Evolutionary conservation across 2,329 filamentous ascomycete genomes (phyloP).

Genomic region (Talaromyces sp.): DNA sequence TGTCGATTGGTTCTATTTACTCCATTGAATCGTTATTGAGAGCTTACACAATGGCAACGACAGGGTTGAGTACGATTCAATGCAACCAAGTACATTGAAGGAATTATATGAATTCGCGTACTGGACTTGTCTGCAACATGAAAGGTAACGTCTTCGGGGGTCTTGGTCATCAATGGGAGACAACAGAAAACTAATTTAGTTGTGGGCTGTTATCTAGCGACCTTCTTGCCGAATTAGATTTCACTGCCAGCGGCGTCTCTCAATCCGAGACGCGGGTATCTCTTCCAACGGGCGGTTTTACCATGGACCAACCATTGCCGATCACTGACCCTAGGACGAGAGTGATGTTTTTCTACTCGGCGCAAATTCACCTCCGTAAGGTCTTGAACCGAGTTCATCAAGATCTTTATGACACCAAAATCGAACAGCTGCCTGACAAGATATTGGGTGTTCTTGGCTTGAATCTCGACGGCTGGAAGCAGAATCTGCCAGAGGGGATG

Average conservation of each 20-base stretch:
- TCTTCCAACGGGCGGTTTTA: too few species aligned
- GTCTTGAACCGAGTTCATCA: slow-evolving; percentile 55
- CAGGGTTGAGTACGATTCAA: slow-evolving; percentile 25
- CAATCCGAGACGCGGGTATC: slow-evolving; percentile 54
- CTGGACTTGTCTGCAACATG: slow-evolving; percentile 90
- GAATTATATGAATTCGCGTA: slow-evolving; percentile 73
- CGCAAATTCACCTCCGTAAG: slow-evolving; percentile 59
- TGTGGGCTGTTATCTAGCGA: slow-evolving; percentile 54
- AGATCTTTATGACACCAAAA: slow-evolving; percentile 43
- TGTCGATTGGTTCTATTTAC: neutral
- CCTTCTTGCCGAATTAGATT: slow-evolving; percentile 78
- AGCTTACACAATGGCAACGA: slow-evolving; percentile 31
- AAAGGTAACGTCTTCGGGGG: slow-evolving; percentile 63
- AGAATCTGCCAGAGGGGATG: slow-evolving; percentile 51
- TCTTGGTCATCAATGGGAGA: too few species aligned
- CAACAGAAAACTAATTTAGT: slow-evolving; percentile 2
- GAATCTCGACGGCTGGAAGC: slow-evolving; percentile 54
- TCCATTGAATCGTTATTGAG: too few species aligned
- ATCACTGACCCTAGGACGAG: too few species aligned
- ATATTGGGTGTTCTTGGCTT: slow-evolving; percentile 43
- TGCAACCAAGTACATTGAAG: too few species aligned
- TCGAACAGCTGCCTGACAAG: slow-evolving; percentile 22
- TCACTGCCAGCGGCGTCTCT: slow-evolving; percentile 60
- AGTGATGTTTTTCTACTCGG: slow-evolving; percentile 58
- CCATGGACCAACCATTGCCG: too few species aligned